phyloP scores from a whole-genome alignment of 129 eudicot genomes.

The Ambrosia artemisiifolia region DNA sequence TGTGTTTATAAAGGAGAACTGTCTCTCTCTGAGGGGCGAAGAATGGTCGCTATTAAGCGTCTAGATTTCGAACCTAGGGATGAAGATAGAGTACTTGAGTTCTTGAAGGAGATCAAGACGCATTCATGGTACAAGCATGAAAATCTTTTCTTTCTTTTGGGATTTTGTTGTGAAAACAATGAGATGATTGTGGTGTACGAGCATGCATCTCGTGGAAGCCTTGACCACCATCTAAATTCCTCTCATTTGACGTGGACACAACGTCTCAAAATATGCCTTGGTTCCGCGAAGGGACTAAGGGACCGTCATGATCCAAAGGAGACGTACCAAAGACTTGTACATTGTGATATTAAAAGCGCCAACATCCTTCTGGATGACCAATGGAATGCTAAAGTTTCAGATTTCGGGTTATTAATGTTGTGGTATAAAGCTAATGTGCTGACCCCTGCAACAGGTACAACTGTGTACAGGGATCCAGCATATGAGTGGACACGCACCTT shows the following conservation, averaged over 20 bases:
- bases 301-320: slow-evolving; percentile 26
- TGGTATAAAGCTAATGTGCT: neutral
- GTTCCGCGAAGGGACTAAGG: slow-evolving; percentile 25
- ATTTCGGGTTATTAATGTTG: slow-evolving; percentile 18
- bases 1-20: slow-evolving; percentile 3
- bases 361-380: slow-evolving; percentile 30
- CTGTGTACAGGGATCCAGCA: neutral
- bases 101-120: slow-evolving; percentile 1
- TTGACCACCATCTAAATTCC: neutral
- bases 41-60: slow-evolving; percentile 12
- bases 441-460: neutral
- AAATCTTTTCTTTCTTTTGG: slow-evolving; percentile 13
- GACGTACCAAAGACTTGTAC: slow-evolving; percentile 29
- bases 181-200: slow-evolving; percentile 7
- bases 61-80: neutral
- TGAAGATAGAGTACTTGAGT: slow-evolving; percentile 2
- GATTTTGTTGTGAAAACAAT: neutral
- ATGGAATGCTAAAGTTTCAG: slow-evolving; percentile 33
- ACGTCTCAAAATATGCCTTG: slow-evolving; percentile 27
- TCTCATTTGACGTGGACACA: slow-evolving; percentile 6
- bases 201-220: slow-evolving; percentile 1
- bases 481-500: neutral
- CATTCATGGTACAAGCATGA: slow-evolving; percentile 7
- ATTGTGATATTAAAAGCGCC: slow-evolving; percentile 32
- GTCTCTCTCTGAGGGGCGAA: neutral